A percentile compares a stretch with the other conserved stretches of the same genome.
Evolutionary conservation across 2,329 filamentous ascomycete species (phyloP).

Genomic region (Cadophora luteo-olivacea): DNA sequence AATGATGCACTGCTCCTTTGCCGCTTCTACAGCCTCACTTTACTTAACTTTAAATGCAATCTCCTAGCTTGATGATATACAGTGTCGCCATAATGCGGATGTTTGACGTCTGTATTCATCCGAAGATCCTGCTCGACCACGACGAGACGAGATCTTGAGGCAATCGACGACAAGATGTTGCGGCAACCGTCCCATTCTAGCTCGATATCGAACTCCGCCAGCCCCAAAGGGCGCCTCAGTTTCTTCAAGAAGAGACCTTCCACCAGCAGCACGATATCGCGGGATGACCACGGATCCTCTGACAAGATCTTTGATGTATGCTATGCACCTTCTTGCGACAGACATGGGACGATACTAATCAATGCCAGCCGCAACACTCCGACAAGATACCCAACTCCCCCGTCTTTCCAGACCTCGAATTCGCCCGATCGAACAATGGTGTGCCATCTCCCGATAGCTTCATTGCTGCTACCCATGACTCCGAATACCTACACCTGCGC

Average conservation of each 20-base stretch:
- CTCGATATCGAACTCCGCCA: constrained; percentile 31
- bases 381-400: constrained; percentile 35
- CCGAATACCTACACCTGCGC: constrained; percentile 41
- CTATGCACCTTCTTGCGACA: background rate
- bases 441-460: constrained; percentile 39
- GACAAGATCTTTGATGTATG: constrained; percentile 33
- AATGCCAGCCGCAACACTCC: constrained; percentile 29
- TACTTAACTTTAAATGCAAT: constrained; percentile 3
- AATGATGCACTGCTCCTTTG: background rate
- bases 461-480: constrained; percentile 37
- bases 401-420: constrained; percentile 34
- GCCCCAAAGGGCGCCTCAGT: constrained; percentile 30
- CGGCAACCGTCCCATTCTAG: constrained; percentile 35
- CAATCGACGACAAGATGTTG: constrained; percentile 29
- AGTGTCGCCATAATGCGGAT: constrained; percentile 29
- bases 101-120: constrained; percentile 9
- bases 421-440: constrained; percentile 29
- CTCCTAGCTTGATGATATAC: background rate
- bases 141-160: constrained; percentile 14
- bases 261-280: constrained; percentile 17
- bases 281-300: constrained; percentile 25
- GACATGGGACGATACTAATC: constrained; percentile 19
- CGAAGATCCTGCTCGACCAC: constrained; percentile 23
- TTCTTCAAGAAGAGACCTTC: constrained; percentile 34
- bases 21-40: constrained; percentile 3